Conservation (phyloP, 441 rosid species). For the Pelargonium citronellum region DNA sequence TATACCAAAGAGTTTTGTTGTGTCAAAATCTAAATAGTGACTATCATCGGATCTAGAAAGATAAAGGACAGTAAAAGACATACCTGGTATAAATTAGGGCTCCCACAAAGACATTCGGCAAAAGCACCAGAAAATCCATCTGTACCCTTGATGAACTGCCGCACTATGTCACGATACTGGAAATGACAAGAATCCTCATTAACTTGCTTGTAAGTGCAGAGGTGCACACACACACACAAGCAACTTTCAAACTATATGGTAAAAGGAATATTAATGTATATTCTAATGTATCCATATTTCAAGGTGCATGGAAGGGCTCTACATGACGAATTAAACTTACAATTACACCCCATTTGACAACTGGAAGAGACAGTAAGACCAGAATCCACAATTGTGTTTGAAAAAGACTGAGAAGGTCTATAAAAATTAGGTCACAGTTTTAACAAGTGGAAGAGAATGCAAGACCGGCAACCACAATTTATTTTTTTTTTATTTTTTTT, state of each 20-base stretch:
- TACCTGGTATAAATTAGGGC: slow-evolving; percentile 86
- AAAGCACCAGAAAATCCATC: slow-evolving; percentile 88
- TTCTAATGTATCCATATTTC: background rate
- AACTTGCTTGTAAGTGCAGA: slow-evolving; percentile 7
- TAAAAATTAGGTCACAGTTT: background rate
- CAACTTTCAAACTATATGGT: background rate
- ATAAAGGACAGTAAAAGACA: slow-evolving; percentile 15
- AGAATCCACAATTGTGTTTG: background rate
- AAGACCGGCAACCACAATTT: background rate
- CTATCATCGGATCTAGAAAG: background rate
- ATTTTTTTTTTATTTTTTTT: background rate
- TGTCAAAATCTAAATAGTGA: background rate
- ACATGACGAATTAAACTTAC: background rate
- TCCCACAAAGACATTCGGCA: slow-evolving; percentile 91
- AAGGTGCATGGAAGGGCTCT: background rate
- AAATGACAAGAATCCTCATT: slow-evolving; percentile 25
- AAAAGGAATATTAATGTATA: background rate
- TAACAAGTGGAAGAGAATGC: background rate
- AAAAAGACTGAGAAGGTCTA: background rate
- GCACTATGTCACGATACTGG: slow-evolving; percentile 83
- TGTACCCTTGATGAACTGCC: slow-evolving; percentile 88
- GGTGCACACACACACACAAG: background rate
- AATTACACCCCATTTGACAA: background rate
- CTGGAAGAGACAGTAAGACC: background rate
- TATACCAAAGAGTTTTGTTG: background rate